Evolutionary conservation across 345 rosid genomes (phyloP).

Genomic region (Iberis pinnata): DNA sequence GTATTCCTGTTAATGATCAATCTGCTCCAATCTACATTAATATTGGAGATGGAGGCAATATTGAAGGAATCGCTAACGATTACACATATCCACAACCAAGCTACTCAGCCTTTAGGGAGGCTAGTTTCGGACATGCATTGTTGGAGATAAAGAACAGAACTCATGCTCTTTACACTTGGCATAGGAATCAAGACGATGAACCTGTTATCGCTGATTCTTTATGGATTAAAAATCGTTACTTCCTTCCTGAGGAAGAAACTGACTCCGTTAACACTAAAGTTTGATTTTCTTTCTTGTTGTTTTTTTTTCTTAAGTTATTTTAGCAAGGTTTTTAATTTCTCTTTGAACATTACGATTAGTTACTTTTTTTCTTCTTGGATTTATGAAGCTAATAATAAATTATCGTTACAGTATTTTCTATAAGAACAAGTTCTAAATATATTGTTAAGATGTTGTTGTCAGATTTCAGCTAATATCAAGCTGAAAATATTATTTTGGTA

Average conservation of each 20-base stretch:
- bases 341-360: too few relatives aligned
- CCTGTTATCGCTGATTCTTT: conserved; percentile 34
- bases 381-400: too few relatives aligned
- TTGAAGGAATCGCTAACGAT: conserved; percentile 55
- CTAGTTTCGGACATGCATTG: conserved; percentile 55
- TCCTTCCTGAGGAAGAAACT: conserved; percentile 20
- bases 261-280: too few relatives aligned
- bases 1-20: conserved; percentile 36
- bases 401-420: too few relatives aligned
- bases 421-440: too few relatives aligned
- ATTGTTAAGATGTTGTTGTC: too few relatives aligned
- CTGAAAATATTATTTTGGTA: too few relatives aligned
- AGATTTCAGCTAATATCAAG: too few relatives aligned
- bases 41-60: conserved; percentile 72
- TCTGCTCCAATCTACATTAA: conserved; percentile 56
- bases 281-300: too few relatives aligned
- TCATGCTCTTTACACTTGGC: conserved; percentile 48
- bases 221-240: conserved; percentile 36
- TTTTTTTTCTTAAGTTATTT: too few relatives aligned
- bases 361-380: too few relatives aligned
- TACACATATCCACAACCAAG: conserved; percentile 49
- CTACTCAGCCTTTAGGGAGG: conserved; percentile 51
- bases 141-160: conserved; percentile 49
- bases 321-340: too few relatives aligned
- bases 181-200: conserved; percentile 44